These are phyloP conservation scores for Yamadazyma dushanensis DNA, from an alignment of 1,139 yeast genomes.

Conservation along the genomic window DNA sequence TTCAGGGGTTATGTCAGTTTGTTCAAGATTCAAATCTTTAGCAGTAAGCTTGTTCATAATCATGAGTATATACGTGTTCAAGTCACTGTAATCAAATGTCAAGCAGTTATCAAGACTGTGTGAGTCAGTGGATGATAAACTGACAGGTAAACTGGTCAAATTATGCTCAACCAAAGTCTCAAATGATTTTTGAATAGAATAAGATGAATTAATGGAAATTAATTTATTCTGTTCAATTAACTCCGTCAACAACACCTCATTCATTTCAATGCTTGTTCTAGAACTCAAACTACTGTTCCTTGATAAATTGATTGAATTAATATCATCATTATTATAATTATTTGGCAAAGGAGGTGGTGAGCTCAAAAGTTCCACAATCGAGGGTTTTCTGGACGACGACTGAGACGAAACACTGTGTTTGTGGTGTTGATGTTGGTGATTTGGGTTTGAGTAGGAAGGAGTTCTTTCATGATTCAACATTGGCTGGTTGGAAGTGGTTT, in stretches of 20 bases:
- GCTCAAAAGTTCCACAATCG: constrained; percentile 82
- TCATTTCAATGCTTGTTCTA: constrained; percentile 59
- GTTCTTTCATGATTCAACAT: constrained; percentile 11
- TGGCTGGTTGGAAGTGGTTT: constrained; percentile 7
- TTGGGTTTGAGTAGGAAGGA: constrained; percentile 7
- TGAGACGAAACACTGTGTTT: constrained; percentile 5
- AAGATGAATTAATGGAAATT: constrained; percentile 58
- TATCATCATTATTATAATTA: constrained; percentile 27
- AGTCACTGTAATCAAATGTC: constrained; percentile 89
- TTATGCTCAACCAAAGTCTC: constrained; percentile 69
- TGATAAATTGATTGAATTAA: constrained; percentile 42
- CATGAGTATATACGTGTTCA: constrained; percentile 77
- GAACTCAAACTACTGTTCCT: constrained; percentile 45
- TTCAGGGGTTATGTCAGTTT: constrained; percentile 28
- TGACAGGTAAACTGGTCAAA: constrained; percentile 83
- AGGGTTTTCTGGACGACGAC: constrained; percentile 50
- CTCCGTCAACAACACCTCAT: constrained; percentile 66
- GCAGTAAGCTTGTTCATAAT: constrained; percentile 65
- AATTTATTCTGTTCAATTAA: constrained; percentile 79
- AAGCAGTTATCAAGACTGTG: constrained; percentile 60
- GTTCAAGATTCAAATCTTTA: constrained; percentile 32
- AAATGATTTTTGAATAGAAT: constrained; percentile 85
- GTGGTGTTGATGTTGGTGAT: constrained; percentile 4
- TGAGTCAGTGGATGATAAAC: constrained; percentile 34
- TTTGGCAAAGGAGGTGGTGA: constrained; percentile 72